Evolutionary conservation across 805 yeast species (phyloP), one percentile per base, ranked within the genome.

Genomic region (Myxozyma geophila): DNA sequence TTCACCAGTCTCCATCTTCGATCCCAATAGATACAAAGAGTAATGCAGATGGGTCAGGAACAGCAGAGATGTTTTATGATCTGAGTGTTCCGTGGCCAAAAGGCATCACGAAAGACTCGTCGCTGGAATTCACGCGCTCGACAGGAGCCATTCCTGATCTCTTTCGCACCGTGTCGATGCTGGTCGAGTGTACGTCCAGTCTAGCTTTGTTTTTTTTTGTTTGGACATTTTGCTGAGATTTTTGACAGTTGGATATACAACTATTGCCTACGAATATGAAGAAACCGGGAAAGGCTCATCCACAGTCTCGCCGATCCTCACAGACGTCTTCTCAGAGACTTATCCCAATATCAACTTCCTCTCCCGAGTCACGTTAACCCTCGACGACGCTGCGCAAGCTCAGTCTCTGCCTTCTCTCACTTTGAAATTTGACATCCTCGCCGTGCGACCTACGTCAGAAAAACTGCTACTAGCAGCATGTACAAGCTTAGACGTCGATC

Each of bases 401-500:
- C 93, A 87, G 70, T 85, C 83, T 33, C 75, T 87, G 39, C 77
- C 84, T 68, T 54, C 65, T 17, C 63, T 74, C n/a, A 66, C 71
- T 74, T 75, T 74, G 77, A 76, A 77, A 75, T 95, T 88, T 73
- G 98, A 95, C 74, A 75, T 95, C 1, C 80, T 95, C 7, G 90
- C 97, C 0, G 87, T 93, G 0, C 83, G 86, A 68, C 99, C 99
- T 0, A 70, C 79, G 23, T 83, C 87, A 56, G 99, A 95, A 73
- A 87, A 86, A 73, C 89, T 92, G 4, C 78, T 95, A 15, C 86
- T 88, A 54, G 77, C 88, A 56, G 87, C 95, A 2, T 85, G 92
- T 21, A 81, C 90, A 1, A 85, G 85, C 62, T 78, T 92, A 52
- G 97, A 92, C 63, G 80, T 92, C 49, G 98, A 95, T 76, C 64